These are phyloP conservation scores for Pisolithus marmoratus DNA, from an alignment of 768 basidiomycete genomes.

Conservation along the genomic window DNA sequence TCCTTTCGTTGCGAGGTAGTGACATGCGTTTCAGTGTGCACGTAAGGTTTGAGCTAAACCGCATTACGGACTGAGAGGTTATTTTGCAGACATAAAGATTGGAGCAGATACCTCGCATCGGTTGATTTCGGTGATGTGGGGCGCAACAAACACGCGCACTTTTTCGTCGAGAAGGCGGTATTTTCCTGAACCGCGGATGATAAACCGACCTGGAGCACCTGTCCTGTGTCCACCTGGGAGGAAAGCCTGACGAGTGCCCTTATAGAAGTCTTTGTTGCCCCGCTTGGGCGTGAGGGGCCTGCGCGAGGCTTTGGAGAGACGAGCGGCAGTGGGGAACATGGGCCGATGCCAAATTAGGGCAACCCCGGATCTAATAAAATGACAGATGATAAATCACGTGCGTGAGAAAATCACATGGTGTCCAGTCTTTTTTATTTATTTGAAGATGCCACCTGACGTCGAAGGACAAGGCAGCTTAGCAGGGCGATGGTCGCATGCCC, in stretches of 20 bases:
- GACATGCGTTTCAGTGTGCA: conserved; percentile 20
- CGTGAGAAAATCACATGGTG: too few species aligned
- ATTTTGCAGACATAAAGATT: not conserved
- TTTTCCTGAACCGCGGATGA: conserved; percentile 69
- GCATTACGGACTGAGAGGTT: not conserved
- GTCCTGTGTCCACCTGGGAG: conserved; percentile 83
- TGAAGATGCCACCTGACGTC: too few species aligned
- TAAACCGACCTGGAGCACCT: conserved; percentile 84
- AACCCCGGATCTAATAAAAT: too few species aligned
- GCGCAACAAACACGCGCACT: conserved; percentile 81
- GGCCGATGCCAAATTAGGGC: too few species aligned
- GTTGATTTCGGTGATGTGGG: conserved; percentile 59
- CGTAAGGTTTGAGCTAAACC: conserved; percentile 23
- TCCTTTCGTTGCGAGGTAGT: conserved; percentile 19
- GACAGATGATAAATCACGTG: too few species aligned
- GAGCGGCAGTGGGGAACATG: conserved; percentile 68
- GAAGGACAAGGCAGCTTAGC: too few species aligned
- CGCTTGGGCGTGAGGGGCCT: conserved; percentile 77
- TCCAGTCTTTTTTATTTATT: too few species aligned
- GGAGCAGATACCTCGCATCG: conserved; percentile 45
- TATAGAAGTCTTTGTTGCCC: conserved; percentile 96
- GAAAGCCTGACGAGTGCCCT: conserved; percentile 81
- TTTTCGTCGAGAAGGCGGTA: conserved; percentile 78
- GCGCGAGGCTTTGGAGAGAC: conserved; percentile 80
- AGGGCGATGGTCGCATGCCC: too few species aligned